A percentile compares a stretch with the other conserved stretches of the same genome.
Evolutionary conservation across 805 yeast genomes (phyloP).

Genomic region (Yarrowia porcina): DNA sequence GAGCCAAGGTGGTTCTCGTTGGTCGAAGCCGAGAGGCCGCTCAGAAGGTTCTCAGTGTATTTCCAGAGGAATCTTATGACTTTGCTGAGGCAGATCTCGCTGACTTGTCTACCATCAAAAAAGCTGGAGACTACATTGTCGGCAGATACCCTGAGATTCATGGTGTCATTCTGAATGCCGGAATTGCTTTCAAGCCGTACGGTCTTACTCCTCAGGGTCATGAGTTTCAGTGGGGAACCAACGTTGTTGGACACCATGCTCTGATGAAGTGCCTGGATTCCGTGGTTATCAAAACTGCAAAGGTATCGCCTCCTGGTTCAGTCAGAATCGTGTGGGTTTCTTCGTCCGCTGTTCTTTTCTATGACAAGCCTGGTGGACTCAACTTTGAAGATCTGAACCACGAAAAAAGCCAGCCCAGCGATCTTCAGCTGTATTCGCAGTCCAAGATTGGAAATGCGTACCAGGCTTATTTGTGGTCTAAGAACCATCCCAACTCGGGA

Average conservation of each 20-base stretch:
- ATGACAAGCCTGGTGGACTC: slow-evolving; percentile 39
- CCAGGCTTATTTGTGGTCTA: slow-evolving; percentile 41
- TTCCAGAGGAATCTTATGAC: not conserved
- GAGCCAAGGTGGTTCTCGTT: not conserved
- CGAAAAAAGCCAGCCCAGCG: slow-evolving; percentile 27
- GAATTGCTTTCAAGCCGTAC: slow-evolving; percentile 43
- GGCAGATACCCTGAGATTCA: not conserved
- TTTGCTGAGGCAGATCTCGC: not conserved
- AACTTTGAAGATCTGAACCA: slow-evolving; percentile 39
- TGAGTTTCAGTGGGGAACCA: slow-evolving; percentile 48
- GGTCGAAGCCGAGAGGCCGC: not conserved
- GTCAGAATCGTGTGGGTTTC: slow-evolving; percentile 48
- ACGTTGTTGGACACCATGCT: slow-evolving; percentile 47
- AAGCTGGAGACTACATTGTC: not conserved
- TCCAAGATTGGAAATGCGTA: slow-evolving; percentile 45
- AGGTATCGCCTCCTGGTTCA: slow-evolving; percentile 34
- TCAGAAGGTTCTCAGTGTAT: not conserved
- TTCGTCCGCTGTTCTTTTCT: slow-evolving; percentile 40
- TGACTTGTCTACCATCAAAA: not conserved
- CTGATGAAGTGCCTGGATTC: slow-evolving; percentile 44
- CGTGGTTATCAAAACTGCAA: slow-evolving; percentile 39
- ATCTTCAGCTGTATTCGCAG: slow-evolving; percentile 40
- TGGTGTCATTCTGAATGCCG: slow-evolving; percentile 44
- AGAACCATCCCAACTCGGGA: slow-evolving; percentile 37
- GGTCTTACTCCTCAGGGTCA: slow-evolving; percentile 45